phyloP scores from a whole-genome alignment of 2,329 filamentous ascomycete species.

The Colletotrichum graminicola region DNA sequence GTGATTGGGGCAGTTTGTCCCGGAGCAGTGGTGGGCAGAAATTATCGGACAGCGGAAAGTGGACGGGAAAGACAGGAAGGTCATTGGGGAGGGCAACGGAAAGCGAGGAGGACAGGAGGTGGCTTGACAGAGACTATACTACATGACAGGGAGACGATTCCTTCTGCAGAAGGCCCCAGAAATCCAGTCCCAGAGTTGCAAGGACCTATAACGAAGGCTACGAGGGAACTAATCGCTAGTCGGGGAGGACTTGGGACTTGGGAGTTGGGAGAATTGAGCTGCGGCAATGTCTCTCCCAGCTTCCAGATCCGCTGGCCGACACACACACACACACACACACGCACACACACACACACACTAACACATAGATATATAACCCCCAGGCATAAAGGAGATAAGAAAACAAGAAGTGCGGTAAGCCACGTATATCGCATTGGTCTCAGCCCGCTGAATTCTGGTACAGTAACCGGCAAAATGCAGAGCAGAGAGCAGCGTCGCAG shows the following conservation, averaged over 20 bases:
- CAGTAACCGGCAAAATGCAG: not conserved
- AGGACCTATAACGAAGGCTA: no score
- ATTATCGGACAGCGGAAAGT: not conserved
- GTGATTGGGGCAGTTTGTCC: not conserved
- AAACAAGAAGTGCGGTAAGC: not conserved
- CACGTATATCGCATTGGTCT: not conserved
- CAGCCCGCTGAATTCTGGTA: not conserved
- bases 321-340: not conserved
- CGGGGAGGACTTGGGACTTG: not conserved
- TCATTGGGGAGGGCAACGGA: not conserved
- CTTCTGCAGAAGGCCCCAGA: constrained; percentile 20
- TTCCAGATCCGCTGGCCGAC: constrained; percentile 1
- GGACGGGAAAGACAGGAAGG: not conserved
- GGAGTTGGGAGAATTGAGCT: not conserved
- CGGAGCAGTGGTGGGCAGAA: not conserved
- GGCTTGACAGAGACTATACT: not conserved
- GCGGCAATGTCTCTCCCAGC: constrained; percentile 15
- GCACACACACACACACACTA: not conserved
- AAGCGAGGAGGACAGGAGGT: not conserved
- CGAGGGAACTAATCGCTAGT: not conserved
- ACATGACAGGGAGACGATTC: constrained; percentile 6
- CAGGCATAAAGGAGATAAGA: not conserved
- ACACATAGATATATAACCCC: not conserved
- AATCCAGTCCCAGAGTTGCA: not conserved
- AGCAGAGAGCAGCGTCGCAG: not conserved